These are phyloP conservation scores for Lachancea meyersii DNA, from an alignment of 805 yeast species.

Conservation along the genomic window DNA sequence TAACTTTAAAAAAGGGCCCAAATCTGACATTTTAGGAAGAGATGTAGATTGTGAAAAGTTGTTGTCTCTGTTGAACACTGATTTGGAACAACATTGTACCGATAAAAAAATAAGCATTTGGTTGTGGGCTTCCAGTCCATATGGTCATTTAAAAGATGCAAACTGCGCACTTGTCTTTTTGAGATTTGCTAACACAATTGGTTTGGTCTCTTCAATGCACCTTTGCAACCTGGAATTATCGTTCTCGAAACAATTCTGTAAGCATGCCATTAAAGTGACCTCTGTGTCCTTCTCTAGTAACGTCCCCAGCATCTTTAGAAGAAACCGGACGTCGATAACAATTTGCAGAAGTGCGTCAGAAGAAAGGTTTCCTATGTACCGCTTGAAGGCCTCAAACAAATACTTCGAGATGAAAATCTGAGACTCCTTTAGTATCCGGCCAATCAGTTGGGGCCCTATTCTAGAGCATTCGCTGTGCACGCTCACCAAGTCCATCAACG, in stretches of 20 bases:
- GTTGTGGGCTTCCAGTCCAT: no score
- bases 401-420: constrained; percentile 35
- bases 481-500: constrained; percentile 42
- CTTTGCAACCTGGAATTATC: constrained; percentile 21
- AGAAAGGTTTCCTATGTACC: constrained; percentile 40
- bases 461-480: constrained; percentile 47
- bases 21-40: no score
- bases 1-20: no score
- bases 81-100: no score
- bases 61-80: no score
- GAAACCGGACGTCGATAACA: constrained; percentile 48
- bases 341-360: constrained; percentile 46
- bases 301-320: constrained; percentile 32
- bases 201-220: constrained; percentile 25
- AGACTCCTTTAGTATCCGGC: constrained; percentile 40
- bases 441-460: constrained; percentile 43
- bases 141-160: constrained; percentile 28
- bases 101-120: no score
- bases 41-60: no score
- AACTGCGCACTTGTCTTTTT: constrained; percentile 29
- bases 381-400: constrained; percentile 37
- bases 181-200: constrained; percentile 28
- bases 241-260: constrained; percentile 32
- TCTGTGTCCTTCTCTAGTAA: constrained; percentile 29
- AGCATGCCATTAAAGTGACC: constrained; percentile 27